Base-by-base conservation (phyloP, 345 rosid species). In the Fremontodendron californicum region DNA sequence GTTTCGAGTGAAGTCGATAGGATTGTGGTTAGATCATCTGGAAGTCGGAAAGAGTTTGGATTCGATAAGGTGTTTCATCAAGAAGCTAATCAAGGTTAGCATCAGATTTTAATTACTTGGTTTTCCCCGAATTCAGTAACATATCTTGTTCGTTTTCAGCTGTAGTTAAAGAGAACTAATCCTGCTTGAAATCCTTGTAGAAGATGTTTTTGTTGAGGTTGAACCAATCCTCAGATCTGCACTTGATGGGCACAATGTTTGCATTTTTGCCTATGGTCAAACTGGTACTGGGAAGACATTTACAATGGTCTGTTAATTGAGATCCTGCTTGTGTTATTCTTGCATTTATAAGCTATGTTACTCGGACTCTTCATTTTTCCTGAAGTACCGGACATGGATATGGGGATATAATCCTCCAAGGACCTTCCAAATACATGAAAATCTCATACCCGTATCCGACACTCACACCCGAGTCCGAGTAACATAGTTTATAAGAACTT, bases 271-370 rank as follows among this genome's bases (percentile, higher is more conserved):
- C 15, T 95, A 89, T 81, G 98, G 97, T 74, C 97, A 93, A 86
- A 94, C 98, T 2, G 93, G 96, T n/a, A 92, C 96, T 7, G 98
- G 99, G 68, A 95, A 95, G 89, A 95, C 97, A 45, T 93, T 85
- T 76, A 89, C 99, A 54, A 95, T 93, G 99, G 98, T 90, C 48
- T 81, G 91, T 79, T 79, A 55, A 42, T 49, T 35, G 18, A 45
- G 55, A 69, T 80, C 74, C 54, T 21, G 2, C 13, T 39, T 15
- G 15, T 45, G n/a, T 35, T 49, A 13, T 43, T 54, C 42, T 80
- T 72, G 64, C 71, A 33, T 75, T 70, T 40, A 3, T 29, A 18
- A 19, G 61, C n/a, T n/a, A n/a, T n/a, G n/a, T n/a, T n/a, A n/a
- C n/a, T n/a, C n/a, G n/a, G n/a, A n/a, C n/a, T n/a, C n/a, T n/a